Evolutionary conservation across 495 filamentous ascomycete genomes (phyloP).

Genomic region (Sporormia fimetaria): DNA sequence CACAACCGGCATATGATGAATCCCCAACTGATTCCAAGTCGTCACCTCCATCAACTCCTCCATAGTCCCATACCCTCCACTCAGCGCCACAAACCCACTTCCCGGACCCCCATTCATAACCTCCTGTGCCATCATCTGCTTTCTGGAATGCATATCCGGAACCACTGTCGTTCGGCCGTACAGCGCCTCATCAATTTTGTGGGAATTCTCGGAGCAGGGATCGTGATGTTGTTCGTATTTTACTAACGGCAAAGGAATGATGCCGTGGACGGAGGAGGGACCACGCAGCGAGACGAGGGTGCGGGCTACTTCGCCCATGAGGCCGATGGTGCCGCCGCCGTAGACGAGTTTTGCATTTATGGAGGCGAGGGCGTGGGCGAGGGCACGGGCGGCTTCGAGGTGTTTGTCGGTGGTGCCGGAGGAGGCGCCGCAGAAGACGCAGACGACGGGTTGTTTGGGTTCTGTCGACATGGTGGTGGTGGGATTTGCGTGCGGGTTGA

Average conservation of each 20-base stretch:
- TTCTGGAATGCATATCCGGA: conserved; percentile 88
- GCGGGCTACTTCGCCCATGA: conserved; percentile 87
- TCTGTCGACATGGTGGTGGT: conserved; percentile 7
- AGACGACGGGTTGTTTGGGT: conserved; percentile 43
- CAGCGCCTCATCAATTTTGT: conserved; percentile 48
- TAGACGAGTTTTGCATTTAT: conserved; percentile 76
- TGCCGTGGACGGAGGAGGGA: conserved; percentile 73
- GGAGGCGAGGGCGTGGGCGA: conserved; percentile 61
- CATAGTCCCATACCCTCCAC: conserved; percentile 86
- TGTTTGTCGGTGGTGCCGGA: conserved; percentile 58
- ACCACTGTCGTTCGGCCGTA: conserved; percentile 83
- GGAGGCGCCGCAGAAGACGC: conserved; percentile 73
- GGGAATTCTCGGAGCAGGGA: conserved; percentile 31
- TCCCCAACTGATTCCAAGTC: conserved; percentile 96
- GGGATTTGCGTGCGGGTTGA: neutral
- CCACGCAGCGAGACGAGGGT: conserved; percentile 81
- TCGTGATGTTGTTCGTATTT: conserved; percentile 57
- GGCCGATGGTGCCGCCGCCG: conserved; percentile 83
- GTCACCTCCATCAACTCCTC: conserved; percentile 95
- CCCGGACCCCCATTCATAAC: conserved; percentile 71
- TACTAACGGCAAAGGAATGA: conserved; percentile 82
- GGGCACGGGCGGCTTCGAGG: conserved; percentile 61
- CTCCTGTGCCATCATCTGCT: conserved; percentile 79
- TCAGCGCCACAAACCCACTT: conserved; percentile 79
- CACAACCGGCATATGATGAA: conserved; percentile 71